Evolutionary conservation across 2,329 filamentous ascomycete genomes (phyloP).

Genomic region (Metarhizium sp.): DNA sequence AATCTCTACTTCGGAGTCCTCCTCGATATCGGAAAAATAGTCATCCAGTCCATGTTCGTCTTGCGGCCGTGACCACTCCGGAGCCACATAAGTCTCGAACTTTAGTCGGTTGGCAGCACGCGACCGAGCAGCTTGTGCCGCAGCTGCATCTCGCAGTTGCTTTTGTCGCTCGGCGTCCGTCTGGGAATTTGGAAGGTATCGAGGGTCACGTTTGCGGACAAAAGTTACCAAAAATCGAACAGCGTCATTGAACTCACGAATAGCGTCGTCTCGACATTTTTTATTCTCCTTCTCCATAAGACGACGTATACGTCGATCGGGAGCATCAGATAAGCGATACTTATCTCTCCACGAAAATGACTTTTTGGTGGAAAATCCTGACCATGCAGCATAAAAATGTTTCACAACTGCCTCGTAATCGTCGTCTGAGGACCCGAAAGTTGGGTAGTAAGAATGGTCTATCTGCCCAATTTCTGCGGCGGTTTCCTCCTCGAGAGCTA

Average conservation of each 20-base stretch:
- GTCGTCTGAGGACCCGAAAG: constrained; percentile 72
- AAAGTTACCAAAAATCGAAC: constrained; percentile 81
- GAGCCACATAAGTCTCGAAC: constrained; percentile 53
- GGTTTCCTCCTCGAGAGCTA: constrained; percentile 70
- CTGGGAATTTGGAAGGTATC: constrained; percentile 68
- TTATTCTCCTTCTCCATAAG: constrained; percentile 95
- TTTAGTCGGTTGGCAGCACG: constrained; percentile 74
- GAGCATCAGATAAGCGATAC: constrained; percentile 75
- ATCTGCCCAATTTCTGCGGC: constrained; percentile 61
- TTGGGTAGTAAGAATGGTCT: constrained; percentile 59
- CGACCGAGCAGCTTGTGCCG: constrained; percentile 75
- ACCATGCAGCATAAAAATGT: constrained; percentile 75
- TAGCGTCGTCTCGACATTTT: constrained; percentile 69
- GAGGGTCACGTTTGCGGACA: constrained; percentile 81
- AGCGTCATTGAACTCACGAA: constrained; percentile 85
- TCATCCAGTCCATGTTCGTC: constrained; percentile 43
- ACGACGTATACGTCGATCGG: constrained; percentile 72
- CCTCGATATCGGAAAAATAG: constrained; percentile 52
- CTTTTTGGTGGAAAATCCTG: constrained; percentile 73
- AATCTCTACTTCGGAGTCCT: constrained; percentile 46
- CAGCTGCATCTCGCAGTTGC: constrained; percentile 64
- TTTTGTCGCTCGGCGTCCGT: constrained; percentile 75
- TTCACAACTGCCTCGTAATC: constrained; percentile 67
- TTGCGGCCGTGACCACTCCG: constrained; percentile 64
- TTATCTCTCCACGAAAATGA: constrained; percentile 84